Conservation (phyloP, 1,284 basidiomycete species). For the Apiotrichum mycotoxinovorans region DNA sequence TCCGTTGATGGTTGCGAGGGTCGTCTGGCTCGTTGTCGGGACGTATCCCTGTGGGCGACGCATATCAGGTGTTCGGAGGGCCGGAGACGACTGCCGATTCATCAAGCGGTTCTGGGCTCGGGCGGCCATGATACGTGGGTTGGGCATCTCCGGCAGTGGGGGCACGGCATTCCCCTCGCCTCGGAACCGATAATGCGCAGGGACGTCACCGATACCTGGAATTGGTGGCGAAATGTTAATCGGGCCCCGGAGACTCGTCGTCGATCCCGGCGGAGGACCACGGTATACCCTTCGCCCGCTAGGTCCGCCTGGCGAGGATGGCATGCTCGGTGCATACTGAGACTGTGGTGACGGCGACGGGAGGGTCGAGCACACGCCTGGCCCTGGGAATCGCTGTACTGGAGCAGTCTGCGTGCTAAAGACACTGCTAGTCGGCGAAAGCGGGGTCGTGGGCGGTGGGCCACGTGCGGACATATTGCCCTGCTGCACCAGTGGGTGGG, state of each 20-base stretch:
- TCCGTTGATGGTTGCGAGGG: too few relatives aligned
- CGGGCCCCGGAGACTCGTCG: background rate
- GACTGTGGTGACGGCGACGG: background rate
- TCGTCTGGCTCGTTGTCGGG: background rate
- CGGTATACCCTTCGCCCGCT: background rate
- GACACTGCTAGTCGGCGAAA: background rate
- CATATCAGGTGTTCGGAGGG: background rate
- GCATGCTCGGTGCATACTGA: background rate
- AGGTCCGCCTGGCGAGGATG: background rate
- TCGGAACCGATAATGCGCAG: background rate
- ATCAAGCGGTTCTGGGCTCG: background rate
- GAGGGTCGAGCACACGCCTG: slow-evolving; percentile 1
- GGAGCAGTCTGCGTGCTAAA: background rate
- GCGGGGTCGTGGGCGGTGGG: background rate
- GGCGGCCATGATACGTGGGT: background rate
- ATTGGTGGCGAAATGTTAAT: slow-evolving; percentile 1
- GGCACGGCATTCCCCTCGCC: background rate
- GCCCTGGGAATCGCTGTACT: background rate
- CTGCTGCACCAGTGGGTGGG: background rate
- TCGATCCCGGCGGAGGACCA: background rate
- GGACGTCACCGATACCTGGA: slow-evolving; percentile 4
- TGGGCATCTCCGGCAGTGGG: background rate
- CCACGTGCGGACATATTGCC: background rate
- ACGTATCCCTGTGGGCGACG: too few relatives aligned
- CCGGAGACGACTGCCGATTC: background rate